These are phyloP conservation scores for Leucogyrophana mollusca DNA, from an alignment of 768 basidiomycete genomes.

Conservation along the genomic window DNA sequence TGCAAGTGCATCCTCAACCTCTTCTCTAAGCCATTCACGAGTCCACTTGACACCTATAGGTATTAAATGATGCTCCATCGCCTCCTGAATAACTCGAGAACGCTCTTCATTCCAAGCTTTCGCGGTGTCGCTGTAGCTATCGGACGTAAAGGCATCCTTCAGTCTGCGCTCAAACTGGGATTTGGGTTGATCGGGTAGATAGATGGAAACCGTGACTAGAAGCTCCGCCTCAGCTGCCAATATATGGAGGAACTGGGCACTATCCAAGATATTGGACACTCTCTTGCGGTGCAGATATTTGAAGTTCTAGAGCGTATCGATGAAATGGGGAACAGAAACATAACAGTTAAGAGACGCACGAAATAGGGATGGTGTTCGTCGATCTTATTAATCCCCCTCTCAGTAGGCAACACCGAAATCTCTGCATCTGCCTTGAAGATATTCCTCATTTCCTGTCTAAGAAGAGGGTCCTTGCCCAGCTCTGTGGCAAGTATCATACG, in stretches of 20 bases:
- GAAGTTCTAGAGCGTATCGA: slow-evolving; percentile 63
- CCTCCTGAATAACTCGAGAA: slow-evolving; percentile 72
- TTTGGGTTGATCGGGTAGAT: slow-evolving; percentile 59
- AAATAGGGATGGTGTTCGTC: slow-evolving; percentile 72
- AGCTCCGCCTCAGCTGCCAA: slow-evolving; percentile 88
- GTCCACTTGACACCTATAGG: slow-evolving; percentile 87
- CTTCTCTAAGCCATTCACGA: slow-evolving; percentile 84
- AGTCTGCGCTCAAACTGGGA: slow-evolving; percentile 72
- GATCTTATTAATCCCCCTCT: slow-evolving; percentile 77
- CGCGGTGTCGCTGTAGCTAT: slow-evolving; percentile 81
- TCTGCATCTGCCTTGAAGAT: slow-evolving; percentile 73
- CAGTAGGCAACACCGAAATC: slow-evolving; percentile 83
- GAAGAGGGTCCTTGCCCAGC: slow-evolving; percentile 87
- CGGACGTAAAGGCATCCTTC: slow-evolving; percentile 80
- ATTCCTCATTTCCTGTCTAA: slow-evolving; percentile 75
- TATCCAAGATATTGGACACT: slow-evolving; percentile 63
- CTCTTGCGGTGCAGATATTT: slow-evolving; percentile 89
- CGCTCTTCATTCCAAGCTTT: slow-evolving; percentile 92
- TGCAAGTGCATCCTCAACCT: slow-evolving; percentile 84
- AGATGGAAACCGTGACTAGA: slow-evolving; percentile 75
- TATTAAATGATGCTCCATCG: slow-evolving; percentile 77
- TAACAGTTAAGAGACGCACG: slow-evolving; percentile 41
- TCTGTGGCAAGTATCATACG: slow-evolving; percentile 87
- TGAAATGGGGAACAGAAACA: not conserved
- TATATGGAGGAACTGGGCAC: slow-evolving; percentile 86